These are phyloP conservation scores for Alternaria metachromatica DNA, from an alignment of 2,329 filamentous ascomycete genomes.

Conservation along the genomic window DNA sequence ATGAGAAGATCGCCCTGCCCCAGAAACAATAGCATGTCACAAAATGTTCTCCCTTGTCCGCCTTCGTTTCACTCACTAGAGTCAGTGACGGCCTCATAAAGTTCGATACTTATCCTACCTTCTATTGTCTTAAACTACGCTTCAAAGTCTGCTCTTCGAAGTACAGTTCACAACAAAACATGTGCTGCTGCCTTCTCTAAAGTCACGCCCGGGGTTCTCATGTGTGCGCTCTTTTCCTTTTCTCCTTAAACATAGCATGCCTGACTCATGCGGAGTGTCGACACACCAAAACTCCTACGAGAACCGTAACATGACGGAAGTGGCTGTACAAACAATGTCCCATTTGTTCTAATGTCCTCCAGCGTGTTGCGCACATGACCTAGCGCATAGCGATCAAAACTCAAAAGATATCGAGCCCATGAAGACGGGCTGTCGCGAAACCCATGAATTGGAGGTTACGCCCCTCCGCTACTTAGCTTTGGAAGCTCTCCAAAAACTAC, in stretches of 20 bases:
- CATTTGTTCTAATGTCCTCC: not conserved
- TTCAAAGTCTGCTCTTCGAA: not conserved
- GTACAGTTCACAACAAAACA: not conserved
- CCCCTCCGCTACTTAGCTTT: rapidly evolving
- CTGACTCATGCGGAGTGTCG: not conserved
- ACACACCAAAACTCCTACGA: not conserved
- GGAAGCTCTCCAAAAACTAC: rapidly evolving
- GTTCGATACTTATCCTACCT: not conserved
- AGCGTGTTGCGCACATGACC: not conserved
- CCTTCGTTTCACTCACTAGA: not conserved
- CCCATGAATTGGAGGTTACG: rapidly evolving
- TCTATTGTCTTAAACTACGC: not conserved
- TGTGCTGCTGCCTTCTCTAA: not conserved
- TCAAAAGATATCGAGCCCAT: too few relatives aligned
- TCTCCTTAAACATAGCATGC: not conserved
- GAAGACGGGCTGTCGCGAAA: too few relatives aligned
- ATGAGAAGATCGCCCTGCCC: not conserved
- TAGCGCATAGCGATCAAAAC: not conserved
- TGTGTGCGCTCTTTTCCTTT: not conserved
- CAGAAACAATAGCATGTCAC: too few relatives aligned
- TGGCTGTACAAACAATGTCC: not conserved
- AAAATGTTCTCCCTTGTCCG: not conserved
- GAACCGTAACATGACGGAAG: too few relatives aligned
- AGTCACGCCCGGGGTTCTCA: too few relatives aligned
- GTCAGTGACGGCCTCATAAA: not conserved